A percentile compares a stretch with the other conserved stretches of the same genome.
These are phyloP conservation scores for Botrytis fabae DNA, from an alignment of 2,329 filamentous ascomycete genomes.

Conservation along the genomic window DNA sequence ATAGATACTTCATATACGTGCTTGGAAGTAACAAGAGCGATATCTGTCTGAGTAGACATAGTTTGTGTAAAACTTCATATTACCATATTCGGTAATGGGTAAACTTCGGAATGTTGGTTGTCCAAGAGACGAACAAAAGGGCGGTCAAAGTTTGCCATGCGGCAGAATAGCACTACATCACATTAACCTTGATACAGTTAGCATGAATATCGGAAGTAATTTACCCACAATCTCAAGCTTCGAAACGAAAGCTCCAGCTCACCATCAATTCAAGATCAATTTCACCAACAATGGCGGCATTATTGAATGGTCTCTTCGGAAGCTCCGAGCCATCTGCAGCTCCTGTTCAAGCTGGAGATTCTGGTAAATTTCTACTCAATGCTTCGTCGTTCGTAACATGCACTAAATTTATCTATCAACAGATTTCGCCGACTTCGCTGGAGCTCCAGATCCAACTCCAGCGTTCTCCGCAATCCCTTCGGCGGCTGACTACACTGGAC, in stretches of 20 bases:
- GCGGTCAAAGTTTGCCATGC: neutral
- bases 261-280: conserved; percentile 19
- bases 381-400: neutral
- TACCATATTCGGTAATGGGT: conserved; percentile 1
- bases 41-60: neutral
- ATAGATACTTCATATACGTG: neutral
- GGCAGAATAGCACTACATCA: neutral
- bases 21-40: neutral
- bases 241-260: conserved; percentile 25
- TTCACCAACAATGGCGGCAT: conserved; percentile 37
- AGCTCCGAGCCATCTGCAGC: conserved; percentile 61
- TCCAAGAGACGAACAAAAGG: neutral
- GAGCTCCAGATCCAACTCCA: conserved; percentile 66
- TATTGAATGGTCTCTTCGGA: conserved; percentile 62
- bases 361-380: conserved; percentile 51
- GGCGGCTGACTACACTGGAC: conserved; percentile 50
- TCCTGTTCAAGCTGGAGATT: conserved; percentile 55
- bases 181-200: conserved; percentile 2
- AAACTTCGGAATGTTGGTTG: conserved; percentile 12
- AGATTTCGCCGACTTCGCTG: conserved; percentile 96
- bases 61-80: conserved; percentile 7
- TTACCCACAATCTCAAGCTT: conserved; percentile 16
- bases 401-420: conserved; percentile 30
- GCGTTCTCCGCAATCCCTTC: conserved; percentile 47
- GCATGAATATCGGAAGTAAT: neutral